Evolutionary conservation across 1,284 basidiomycete genomes (phyloP), one percentile per base, ranked within the genome.

Genomic region (Sphaerobolus stellatus): DNA sequence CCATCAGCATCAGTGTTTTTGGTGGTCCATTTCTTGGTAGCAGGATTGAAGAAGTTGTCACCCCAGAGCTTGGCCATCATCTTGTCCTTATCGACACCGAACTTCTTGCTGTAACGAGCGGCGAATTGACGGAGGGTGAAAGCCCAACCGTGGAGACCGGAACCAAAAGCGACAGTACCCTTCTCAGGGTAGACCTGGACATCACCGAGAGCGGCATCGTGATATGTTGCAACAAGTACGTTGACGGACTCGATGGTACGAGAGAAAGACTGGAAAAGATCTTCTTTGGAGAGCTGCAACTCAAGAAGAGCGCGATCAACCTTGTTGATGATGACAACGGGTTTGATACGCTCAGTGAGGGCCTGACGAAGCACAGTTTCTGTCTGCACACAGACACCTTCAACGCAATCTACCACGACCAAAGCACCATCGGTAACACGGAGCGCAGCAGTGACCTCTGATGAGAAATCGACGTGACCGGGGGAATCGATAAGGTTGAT

Each of bases 401-500:
- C 97, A 70, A 99, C 90, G 78, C 94, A 97, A 79, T 99, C 97
- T 71, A 99, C 97, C 72, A 99, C 97, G 68, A 98, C 95, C 63
- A 98, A 88, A 57, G 93, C 93, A 81, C 93, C 97, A 67, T 99
- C 97, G 62, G 97, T 99, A 70, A 99, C 97, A 82, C 97, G 97
- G 71, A 99, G 93, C 64, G 97, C 97, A 61, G 97, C 97, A 13
- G 97, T 99, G 67, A 99, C 97, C 77, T 99, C 97, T 52, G 97
- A 99, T 50, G 97, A 99, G 84, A 99, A 99, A 76, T 99, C 96
- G 72, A 99, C 96, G 86, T 99, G 96, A 71, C 97, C 96, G 61
- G 97, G 96, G 18, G 96, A 98, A 77, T 99, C 96, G 80, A 99
- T 99, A 79, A 99, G 80, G 82, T 99, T 99, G 84, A 99, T 97